Evolutionary conservation across 192 early-diverging fungal genomes (phyloP), one percentile per base, ranked within the genome.

Genomic region (Gamsiella multidivaricata): DNA sequence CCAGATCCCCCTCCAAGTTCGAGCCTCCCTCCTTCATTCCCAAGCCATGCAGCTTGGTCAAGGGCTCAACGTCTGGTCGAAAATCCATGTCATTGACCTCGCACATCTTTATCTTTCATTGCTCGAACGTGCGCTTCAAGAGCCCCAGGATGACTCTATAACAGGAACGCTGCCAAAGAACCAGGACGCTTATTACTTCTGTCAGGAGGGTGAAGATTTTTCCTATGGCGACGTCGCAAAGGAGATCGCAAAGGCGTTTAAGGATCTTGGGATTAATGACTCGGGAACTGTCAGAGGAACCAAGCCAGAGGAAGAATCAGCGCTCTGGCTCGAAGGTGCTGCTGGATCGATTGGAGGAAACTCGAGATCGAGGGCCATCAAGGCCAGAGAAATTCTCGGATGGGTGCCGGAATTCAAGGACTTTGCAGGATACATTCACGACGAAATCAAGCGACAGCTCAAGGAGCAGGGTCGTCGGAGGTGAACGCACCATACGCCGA

Each of bases 101-200:
- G 74, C 65, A 9, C 60, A 78, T 25, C 46, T 78, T 3, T 78
- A 59, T 31, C 32, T 78, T 28, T 20, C 29, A 5, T 29, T 78
- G 36, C 26, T 78, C 34, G 74, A 78, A n/a, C 65, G 54, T 2
- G 46, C 74, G 1, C 14, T 69, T 9, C 17, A 68, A 11, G 74
- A 78, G 33, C 74, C 74, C 22, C 65, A 78, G 17, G 72, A 76
- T 45, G 57, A 53, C 34, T 10, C 61, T 12, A 49, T 12, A 26
- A 23, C 6, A 31, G 23, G 17, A 3, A 36, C 65, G 1, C 57
- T 78, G 4, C 74, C 74, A 45, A 78, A 78, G 65, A 78, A 78
- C 36, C 46, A 50, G 20, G 74, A 78, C 42, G 74, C 60, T 5
- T 78, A 78, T 25, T 78, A 68, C 23, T 78, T 78, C 53, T 52